Percentiles rank a stretch among this genome's conserved stretches.
Evolutionary conservation across 345 rosid species (phyloP).

Genomic region (Carallia brachiata): DNA sequence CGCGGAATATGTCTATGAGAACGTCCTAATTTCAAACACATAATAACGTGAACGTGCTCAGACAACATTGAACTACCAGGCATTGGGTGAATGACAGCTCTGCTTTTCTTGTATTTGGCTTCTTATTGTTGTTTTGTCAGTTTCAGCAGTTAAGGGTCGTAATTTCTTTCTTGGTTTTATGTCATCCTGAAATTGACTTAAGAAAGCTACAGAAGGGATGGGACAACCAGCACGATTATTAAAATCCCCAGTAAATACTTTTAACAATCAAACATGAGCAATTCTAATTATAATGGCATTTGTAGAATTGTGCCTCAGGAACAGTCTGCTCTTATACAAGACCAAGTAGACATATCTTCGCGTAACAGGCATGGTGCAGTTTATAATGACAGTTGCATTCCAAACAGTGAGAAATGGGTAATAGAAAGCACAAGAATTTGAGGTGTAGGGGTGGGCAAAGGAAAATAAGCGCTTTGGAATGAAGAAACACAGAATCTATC

Average conservation of each 20-base stretch:
- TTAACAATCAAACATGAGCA: background rate
- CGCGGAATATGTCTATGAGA: too few species aligned
- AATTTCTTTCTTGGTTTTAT: conserved; percentile 21
- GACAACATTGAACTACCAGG: background rate
- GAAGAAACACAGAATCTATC: background rate
- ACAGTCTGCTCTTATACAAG: too few species aligned
- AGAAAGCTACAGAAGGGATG: conserved; percentile 28
- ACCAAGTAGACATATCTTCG: too few species aligned
- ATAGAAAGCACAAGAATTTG: too few species aligned
- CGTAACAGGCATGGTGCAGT: too few species aligned
- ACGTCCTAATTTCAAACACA: background rate
- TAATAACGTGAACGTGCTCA: background rate
- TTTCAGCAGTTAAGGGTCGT: conserved; percentile 35
- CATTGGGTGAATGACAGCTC: conserved; percentile 1
- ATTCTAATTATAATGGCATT: too few species aligned
- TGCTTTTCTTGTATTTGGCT: conserved; percentile 6
- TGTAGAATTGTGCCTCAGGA: too few species aligned
- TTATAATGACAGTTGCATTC: too few species aligned
- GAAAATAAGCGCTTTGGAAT: background rate
- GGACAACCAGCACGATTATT: conserved; percentile 23
- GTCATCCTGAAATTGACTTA: conserved; percentile 30
- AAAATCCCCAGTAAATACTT: background rate
- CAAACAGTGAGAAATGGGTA: too few species aligned
- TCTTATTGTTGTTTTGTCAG: conserved; percentile 34
- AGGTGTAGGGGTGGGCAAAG: too few species aligned